Conservation (phyloP, 345 rosid species). For the Rubroshorea leprosula region DNA sequence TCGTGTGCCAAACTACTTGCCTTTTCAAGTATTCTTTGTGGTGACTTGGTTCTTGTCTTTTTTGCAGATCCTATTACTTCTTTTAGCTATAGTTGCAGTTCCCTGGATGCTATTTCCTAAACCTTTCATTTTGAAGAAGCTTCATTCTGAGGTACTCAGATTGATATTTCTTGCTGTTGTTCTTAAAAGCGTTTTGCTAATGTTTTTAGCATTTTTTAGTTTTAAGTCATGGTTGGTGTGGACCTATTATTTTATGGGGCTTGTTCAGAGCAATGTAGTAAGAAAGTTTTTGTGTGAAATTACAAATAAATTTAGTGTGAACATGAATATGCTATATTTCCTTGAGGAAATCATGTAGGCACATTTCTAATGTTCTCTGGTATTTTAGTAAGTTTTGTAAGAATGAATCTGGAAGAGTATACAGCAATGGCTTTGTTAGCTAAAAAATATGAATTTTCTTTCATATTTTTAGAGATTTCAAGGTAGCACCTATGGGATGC, state of each 20-base stretch:
- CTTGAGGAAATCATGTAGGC: background rate
- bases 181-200: too few species aligned
- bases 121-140: slow-evolving; percentile 84
- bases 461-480: slow-evolving; percentile 64
- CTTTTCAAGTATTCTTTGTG: slow-evolving; percentile 13
- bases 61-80: slow-evolving; percentile 76
- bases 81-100: slow-evolving; percentile 74
- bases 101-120: slow-evolving; percentile 99
- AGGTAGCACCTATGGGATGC: slow-evolving; percentile 87
- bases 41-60: slow-evolving; percentile 20
- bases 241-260: too few species aligned
- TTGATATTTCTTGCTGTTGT: background rate
- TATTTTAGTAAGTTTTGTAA: too few species aligned
- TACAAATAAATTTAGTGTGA: too few species aligned
- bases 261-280: too few species aligned
- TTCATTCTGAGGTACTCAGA: slow-evolving; percentile 59
- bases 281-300: too few species aligned
- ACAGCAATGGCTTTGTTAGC: slow-evolving; percentile 5
- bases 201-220: too few species aligned
- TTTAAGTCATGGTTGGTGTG: too few species aligned
- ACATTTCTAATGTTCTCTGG: too few species aligned
- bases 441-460: background rate
- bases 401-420: slow-evolving; percentile 2
- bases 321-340: too few species aligned
- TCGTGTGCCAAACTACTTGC: slow-evolving; percentile 13